Evolutionary conservation across 208 protist genomes (phyloP).

Genomic region (Acanthamoeba lenticulata): DNA sequence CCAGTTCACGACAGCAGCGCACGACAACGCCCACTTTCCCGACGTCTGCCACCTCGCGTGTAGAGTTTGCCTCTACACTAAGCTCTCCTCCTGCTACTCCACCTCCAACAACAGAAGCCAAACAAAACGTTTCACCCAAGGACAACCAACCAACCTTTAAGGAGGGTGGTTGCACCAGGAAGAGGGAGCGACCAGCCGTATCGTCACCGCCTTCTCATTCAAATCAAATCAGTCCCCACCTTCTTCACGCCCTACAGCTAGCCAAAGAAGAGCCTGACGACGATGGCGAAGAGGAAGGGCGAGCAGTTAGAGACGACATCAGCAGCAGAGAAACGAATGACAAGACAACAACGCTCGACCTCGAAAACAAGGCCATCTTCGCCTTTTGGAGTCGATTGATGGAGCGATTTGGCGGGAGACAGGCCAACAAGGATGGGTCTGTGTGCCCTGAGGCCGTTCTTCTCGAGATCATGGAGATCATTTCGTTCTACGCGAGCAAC

Average conservation of each 20-base stretch:
- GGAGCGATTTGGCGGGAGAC: not conserved
- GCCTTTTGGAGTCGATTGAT: not conserved
- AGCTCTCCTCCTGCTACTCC: no score
- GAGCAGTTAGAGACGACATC: not conserved
- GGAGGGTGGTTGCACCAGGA: no score
- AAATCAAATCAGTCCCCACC: no score
- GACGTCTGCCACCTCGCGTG: no score
- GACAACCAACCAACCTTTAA: no score
- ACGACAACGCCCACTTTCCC: no score
- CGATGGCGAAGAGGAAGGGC: not conserved
- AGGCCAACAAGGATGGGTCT: not conserved
- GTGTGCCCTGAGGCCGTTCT: not conserved
- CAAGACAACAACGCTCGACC: not conserved
- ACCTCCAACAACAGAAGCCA: no score
- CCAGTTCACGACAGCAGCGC: not conserved
- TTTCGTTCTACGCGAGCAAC: not conserved
- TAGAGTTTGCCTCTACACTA: no score
- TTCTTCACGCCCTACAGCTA: not conserved
- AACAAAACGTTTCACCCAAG: no score
- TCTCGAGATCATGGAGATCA: constrained; percentile 23
- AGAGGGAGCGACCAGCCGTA: no score
- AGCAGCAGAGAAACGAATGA: not conserved
- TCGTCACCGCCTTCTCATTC: no score
- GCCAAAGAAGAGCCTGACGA: not conserved
- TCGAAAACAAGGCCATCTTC: not conserved